Base-by-base conservation (phyloP, 208 protist species). In the Angomonas deanei region DNA sequence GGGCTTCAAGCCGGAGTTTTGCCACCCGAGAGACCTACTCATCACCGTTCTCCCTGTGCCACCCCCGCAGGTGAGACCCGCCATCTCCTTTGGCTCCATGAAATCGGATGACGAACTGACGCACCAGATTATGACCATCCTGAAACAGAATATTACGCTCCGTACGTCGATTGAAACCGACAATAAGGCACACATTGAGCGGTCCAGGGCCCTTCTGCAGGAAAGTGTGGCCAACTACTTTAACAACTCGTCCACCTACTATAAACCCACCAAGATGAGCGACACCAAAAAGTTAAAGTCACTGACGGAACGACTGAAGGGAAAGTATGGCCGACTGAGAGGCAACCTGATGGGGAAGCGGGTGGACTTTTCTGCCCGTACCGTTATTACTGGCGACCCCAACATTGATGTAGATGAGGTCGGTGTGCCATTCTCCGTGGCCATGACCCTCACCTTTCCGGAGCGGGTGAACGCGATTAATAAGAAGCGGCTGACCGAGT, bases 301-400 rank as follows among this genome's bases (percentile, higher is more conserved):
- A 15, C 97, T 99, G 46, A 86, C 88, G 55, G 94, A 99, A 79
- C 88, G 99, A 21, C 76, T 99, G 10, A 99, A 99, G 73, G 98
- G 98, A 33, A 99, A 99, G 80, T 96, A 98, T 74, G 99, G 99
- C 27, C 78, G 98, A 21, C 90, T 99, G 36, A 85, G 99, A 47
- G 94, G 96, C 27, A 99, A 99, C 76, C 71, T 99, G 4, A 99
- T 99, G 98, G 99, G 99, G 50, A 99, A 99, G 79, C 97, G 99
- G 60, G 98, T 99, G 21, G 98, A 99, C 73, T 99, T 99, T 76
- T 98, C 86, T 38, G 98, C 98, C 4, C 91, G 99, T 38, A 99
- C 99, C 0, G 99, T 99, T 66, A 99, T 99, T 86, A 99, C 98
- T 2, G 86, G 97, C 0, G 97, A 99, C 74, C 97, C 97, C 21